Base-by-base conservation (phyloP, 352 stramenopile species). In the Discostella stelligera region DNA sequence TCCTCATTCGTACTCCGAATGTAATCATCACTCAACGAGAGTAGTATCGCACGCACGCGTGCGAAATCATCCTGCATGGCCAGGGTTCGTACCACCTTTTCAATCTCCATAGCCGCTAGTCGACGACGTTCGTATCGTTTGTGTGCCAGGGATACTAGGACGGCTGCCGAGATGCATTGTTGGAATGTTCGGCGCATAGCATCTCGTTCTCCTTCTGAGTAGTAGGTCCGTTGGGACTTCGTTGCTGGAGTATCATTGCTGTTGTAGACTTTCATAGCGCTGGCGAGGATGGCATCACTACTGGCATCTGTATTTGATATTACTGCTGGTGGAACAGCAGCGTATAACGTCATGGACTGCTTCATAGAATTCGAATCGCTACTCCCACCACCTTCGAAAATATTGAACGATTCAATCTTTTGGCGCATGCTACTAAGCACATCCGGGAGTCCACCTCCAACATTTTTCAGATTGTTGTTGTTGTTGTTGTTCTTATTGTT, bases 61-160 rank as follows among this genome's bases (percentile, higher is more conserved):
- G 82, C 71, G 46, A 88, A 79, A 80, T 94, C 85, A 13, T 89
- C 60, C 71, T 87, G 73, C 39, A 84, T 67, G 0, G 87, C 86
- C 20, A 92, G 62, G 18, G 68, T 67, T 39, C 86, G 71, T 7
- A 92, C 82, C n/a, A 91, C 85, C 66, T 92, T 92, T 85, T 92
- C 85, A 79, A 94, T 94, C 71, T 94, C 88, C 82, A 92, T 92
- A n/a, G 88, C 86, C 0, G 88, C 88, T 52, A 94, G 79, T 58
- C 86, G 59, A 20, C 88, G 67, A 58, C 88, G 82, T 80, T 94
- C 88, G 49, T 94, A 91, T 27, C 86, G 76, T 70, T 94, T 94
- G 68, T 94, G 88, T 41, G 88, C 88, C 52, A 94, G 66, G 37
- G 67, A 85, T 8, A 91, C 88, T 20, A 94, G 56, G 3, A 94